phyloP scores from a whole-genome alignment of 306 rosid genomes.

The Rosa lucieae region DNA sequence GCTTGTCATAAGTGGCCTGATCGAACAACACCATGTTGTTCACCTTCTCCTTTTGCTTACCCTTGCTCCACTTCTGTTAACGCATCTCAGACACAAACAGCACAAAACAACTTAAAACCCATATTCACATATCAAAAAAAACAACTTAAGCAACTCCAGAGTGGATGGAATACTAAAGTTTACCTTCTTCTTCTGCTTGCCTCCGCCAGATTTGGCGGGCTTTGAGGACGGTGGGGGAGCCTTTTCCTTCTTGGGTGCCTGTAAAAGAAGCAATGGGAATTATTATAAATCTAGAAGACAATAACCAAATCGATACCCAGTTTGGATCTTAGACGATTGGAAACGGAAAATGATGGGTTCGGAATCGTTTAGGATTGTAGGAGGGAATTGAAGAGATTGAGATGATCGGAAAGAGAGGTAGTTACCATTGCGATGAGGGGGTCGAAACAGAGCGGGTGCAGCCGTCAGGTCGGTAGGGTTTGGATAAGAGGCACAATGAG shows the following conservation, averaged over 20 bases:
- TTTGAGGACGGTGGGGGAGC: conserved; percentile 16
- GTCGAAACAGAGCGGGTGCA: neutral
- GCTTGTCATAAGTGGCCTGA: conserved; percentile 37
- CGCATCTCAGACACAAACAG: neutral
- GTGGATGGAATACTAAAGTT: neutral
- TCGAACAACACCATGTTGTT: conserved; percentile 40
- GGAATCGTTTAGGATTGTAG: neutral
- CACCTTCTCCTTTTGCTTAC: conserved; percentile 40
- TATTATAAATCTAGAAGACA: neutral
- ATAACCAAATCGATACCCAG: neutral
- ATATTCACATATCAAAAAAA: neutral
- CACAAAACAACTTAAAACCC: neutral
- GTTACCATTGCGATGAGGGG: neutral
- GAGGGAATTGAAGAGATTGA: neutral
- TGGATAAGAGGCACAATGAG: neutral
- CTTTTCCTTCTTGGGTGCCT: conserved; percentile 11
- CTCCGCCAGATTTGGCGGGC: conserved; percentile 14
- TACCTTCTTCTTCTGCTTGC: conserved; percentile 17
- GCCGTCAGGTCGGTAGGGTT: neutral
- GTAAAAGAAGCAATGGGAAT: neutral
- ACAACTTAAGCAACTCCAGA: no score
- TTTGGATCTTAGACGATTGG: neutral
- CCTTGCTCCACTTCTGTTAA: conserved; percentile 36
- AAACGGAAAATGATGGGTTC: neutral
- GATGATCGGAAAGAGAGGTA: neutral